These are phyloP conservation scores for Grosmannia huntii DNA, from an alignment of 2,329 filamentous ascomycete species.

Conservation along the genomic window DNA sequence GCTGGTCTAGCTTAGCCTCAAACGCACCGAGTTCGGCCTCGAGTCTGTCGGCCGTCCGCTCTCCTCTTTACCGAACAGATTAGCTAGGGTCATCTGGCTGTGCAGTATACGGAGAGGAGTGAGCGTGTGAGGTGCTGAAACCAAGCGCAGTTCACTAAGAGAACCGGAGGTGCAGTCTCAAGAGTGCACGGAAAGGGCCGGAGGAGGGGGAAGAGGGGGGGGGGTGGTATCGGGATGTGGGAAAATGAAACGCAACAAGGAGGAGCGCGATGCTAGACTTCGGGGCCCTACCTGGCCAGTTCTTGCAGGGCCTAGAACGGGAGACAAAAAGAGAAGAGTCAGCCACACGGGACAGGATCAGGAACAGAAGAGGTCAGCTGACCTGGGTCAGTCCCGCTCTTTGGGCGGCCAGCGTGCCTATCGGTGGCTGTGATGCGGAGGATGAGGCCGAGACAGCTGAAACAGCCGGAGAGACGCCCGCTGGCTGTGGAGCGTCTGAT, in stretches of 20 bases:
- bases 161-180: too few species aligned
- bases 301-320: conserved; percentile 9
- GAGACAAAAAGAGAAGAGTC: not conserved
- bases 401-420: not conserved
- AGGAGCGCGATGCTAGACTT: too few species aligned
- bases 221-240: not conserved
- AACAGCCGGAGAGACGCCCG: not conserved
- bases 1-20: conserved; percentile 41
- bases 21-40: conserved; percentile 39
- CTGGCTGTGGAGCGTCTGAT: not conserved
- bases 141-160: too few species aligned
- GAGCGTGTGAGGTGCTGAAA: not conserved
- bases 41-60: conserved; percentile 38
- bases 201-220: too few species aligned
- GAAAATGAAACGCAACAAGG: too few species aligned
- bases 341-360: not conserved
- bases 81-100: not conserved
- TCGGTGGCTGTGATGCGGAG: not conserved
- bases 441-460: not conserved
- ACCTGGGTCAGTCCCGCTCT: conserved; percentile 7
- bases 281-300: conserved; percentile 6
- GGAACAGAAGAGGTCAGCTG: not conserved
- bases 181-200: too few species aligned
- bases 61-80: conserved; percentile 27
- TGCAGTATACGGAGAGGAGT: not conserved